Evolutionary conservation across 495 filamentous ascomycete genomes (phyloP).

Genomic region (Schizothecium vesticola): DNA sequence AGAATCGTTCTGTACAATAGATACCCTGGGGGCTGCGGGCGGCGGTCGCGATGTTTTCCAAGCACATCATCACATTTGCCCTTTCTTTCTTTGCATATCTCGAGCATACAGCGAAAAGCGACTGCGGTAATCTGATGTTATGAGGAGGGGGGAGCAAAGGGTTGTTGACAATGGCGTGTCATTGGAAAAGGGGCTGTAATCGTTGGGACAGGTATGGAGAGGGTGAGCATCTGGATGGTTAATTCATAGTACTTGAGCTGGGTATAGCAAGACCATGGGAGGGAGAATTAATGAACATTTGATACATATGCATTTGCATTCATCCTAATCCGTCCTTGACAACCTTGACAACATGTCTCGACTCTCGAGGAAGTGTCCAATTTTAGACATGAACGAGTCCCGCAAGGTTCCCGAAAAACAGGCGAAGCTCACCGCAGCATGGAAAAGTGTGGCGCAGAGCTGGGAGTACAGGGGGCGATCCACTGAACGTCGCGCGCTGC

Average conservation of each 20-base stretch:
- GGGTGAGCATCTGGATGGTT: neutral
- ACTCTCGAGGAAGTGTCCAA: neutral
- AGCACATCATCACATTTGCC: neutral
- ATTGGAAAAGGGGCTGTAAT: neutral
- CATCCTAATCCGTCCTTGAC: no score
- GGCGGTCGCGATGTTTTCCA: neutral
- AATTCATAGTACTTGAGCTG: neutral
- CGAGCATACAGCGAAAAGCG: neutral
- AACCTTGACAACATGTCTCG: no score
- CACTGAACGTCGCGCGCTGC: neutral
- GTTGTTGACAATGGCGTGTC: neutral
- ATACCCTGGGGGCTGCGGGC: slow-evolving; percentile 12
- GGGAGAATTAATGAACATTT: neutral
- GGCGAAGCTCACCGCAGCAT: neutral
- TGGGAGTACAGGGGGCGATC: neutral
- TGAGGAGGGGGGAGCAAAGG: neutral
- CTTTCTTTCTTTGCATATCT: neutral
- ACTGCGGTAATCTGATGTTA: neutral
- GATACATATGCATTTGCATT: neutral
- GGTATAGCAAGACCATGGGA: neutral
- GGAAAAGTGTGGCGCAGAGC: neutral
- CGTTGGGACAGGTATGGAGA: neutral
- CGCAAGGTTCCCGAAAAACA: neutral
- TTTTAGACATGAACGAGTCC: neutral
- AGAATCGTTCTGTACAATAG: slow-evolving; percentile 14